Conservation (phyloP, 768 basidiomycete species). For the Termitomyces bulborhizus region DNA sequence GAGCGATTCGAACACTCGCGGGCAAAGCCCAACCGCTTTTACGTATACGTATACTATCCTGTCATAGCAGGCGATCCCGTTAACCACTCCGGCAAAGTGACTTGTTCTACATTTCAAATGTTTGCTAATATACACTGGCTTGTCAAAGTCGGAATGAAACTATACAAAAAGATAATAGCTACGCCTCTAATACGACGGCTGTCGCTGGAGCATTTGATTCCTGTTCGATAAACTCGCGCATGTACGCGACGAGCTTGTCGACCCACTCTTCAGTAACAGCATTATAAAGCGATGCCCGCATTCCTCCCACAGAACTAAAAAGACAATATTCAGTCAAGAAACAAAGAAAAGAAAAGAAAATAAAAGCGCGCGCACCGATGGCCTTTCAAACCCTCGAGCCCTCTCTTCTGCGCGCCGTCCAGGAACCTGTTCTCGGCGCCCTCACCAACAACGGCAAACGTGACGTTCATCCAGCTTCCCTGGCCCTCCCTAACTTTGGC, state of each 20-base stretch:
- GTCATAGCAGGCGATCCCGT: slow-evolving; percentile 79
- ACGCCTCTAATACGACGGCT: too few relatives aligned
- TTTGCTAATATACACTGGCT: too few relatives aligned
- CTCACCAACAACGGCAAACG: slow-evolving; percentile 75
- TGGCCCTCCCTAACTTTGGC: slow-evolving; percentile 68
- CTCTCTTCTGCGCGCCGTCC: slow-evolving; percentile 68
- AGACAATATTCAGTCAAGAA: not conserved
- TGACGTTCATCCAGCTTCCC: slow-evolving; percentile 94
- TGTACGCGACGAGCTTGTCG: slow-evolving; percentile 53
- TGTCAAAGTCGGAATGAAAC: too few relatives aligned
- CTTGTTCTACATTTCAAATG: not conserved
- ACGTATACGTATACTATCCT: too few relatives aligned
- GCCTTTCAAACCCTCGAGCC: slow-evolving; percentile 86
- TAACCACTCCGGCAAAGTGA: slow-evolving; percentile 83
- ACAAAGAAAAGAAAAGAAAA: not conserved
- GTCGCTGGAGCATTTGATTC: not conserved
- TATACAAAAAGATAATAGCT: too few relatives aligned
- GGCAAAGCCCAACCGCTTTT: slow-evolving; percentile 47
- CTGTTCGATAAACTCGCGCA: slow-evolving; percentile 43
- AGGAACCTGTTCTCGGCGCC: slow-evolving; percentile 71
- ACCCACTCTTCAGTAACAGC: slow-evolving; percentile 76
- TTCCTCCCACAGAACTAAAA: slow-evolving; percentile 53
- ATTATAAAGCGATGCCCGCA: slow-evolving; percentile 86
- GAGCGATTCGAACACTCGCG: slow-evolving; percentile 49
- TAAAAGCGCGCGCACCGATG: slow-evolving; percentile 65